Percentiles rank a stretch among this genome's conserved stretches.
Conservation (phyloP, 495 filamentous ascomycete species). For the Penicillium parvum region DNA sequence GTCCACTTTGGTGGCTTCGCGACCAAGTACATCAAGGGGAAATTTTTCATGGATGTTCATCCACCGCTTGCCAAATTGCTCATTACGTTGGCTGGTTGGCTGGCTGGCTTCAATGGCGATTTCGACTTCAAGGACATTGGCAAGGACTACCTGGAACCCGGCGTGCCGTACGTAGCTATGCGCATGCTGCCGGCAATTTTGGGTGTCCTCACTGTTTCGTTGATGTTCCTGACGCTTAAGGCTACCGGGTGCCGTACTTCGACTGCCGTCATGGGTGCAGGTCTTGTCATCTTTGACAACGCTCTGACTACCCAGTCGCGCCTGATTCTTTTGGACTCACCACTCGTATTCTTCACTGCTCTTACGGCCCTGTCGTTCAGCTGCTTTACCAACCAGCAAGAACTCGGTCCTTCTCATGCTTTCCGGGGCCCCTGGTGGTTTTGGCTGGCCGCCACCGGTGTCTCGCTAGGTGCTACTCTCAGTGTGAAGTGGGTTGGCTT, state of each 20-base stretch:
- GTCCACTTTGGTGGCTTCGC: conserved; percentile 99
- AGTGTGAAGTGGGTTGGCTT: conserved; percentile 99
- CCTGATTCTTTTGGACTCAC: conserved; percentile 92
- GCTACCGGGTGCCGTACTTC: conserved; percentile 82
- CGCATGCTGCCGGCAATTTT: conserved; percentile 84
- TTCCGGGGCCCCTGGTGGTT: conserved; percentile 95
- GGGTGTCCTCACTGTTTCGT: conserved; percentile 80
- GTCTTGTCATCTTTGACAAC: conserved; percentile 91
- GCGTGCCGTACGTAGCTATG: conserved; percentile 97
- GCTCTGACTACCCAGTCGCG: conserved; percentile 91
- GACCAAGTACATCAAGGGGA: conserved; percentile 96
- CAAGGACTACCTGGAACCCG: conserved; percentile 93
- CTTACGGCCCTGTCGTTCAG: conserved; percentile 87
- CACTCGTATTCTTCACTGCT: conserved; percentile 87
- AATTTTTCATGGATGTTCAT: conserved; percentile 99
- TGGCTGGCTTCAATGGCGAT: conserved; percentile 89
- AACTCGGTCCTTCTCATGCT: conserved; percentile 80
- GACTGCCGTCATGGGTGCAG: conserved; percentile 76
- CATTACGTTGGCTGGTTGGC: conserved; percentile 89
- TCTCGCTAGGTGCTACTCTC: conserved; percentile 83
- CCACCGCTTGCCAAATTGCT: conserved; percentile 96
- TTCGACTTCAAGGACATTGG: conserved; percentile 99
- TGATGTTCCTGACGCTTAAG: conserved; percentile 92
- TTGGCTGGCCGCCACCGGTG: conserved; percentile 84
- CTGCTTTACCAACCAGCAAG: conserved; percentile 94